These are phyloP conservation scores for Chlamydomonas sphaeroides DNA, from an alignment of 139 green algal genomes.

Conservation along the genomic window DNA sequence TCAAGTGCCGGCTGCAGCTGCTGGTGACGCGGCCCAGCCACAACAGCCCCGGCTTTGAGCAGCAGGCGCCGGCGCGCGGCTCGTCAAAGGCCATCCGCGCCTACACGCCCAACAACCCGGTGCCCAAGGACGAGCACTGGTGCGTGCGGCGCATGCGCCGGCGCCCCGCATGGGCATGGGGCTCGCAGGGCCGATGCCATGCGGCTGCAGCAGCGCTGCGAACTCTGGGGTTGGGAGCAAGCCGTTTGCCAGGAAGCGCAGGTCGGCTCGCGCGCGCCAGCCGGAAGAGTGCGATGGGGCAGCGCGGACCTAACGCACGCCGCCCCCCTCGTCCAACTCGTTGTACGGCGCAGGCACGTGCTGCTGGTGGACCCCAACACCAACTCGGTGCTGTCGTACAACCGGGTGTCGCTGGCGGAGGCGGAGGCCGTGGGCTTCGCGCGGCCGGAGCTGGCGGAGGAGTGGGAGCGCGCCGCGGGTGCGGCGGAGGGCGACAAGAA, in stretches of 20 bases:
- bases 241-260: too few relatives aligned
- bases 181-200: too few relatives aligned
- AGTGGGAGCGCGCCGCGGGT: conserved; percentile 27
- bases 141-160: conserved; percentile 37
- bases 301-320: too few relatives aligned
- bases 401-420: conserved; percentile 68
- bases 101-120: conserved; percentile 74
- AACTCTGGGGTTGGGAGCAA: too few relatives aligned
- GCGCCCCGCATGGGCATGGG: too few relatives aligned
- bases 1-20: conserved; percentile 68
- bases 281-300: too few relatives aligned
- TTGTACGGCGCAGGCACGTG: conserved; percentile 81
- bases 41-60: conserved; percentile 52
- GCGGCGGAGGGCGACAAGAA: conserved; percentile 14
- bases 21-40: conserved; percentile 77
- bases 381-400: conserved; percentile 66
- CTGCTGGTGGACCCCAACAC: conserved; percentile 68
- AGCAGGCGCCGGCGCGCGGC: conserved; percentile 10
- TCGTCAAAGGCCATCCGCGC: conserved; percentile 62
- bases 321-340: too few relatives aligned
- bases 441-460: conserved; percentile 49
- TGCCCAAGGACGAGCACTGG: conserved; percentile 77
- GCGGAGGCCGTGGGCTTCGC: conserved; percentile 70
- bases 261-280: too few relatives aligned
- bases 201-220: too few relatives aligned